Conservation (phyloP, 108 stramenopile species). For the Cyclotella sp. region DNA sequence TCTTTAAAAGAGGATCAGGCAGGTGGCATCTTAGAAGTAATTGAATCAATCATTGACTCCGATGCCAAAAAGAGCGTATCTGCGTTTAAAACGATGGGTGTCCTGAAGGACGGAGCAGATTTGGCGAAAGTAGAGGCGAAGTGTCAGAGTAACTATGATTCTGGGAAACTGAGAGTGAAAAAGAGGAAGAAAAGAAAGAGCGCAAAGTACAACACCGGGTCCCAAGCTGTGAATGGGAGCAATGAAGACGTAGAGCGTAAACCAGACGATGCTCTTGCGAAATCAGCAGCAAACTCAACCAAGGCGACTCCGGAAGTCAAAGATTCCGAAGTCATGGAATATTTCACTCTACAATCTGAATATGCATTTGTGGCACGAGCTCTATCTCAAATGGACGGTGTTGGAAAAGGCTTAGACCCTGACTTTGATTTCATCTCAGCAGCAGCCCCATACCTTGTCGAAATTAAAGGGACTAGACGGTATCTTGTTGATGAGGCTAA, state of each 20-base stretch:
- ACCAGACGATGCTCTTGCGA: constrained; percentile 20
- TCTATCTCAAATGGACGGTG: constrained; percentile 86
- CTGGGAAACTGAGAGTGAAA: constrained; percentile 68
- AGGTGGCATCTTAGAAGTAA: constrained; percentile 80
- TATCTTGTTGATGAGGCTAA: constrained; percentile 76
- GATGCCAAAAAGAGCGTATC: constrained; percentile 75
- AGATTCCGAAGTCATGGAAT: constrained; percentile 83
- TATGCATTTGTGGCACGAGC: constrained; percentile 91
- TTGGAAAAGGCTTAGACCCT: constrained; percentile 77
- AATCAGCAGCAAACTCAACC: constrained; percentile 13
- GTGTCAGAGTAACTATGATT: constrained; percentile 79
- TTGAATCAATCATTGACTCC: constrained; percentile 84
- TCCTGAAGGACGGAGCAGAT: constrained; percentile 77
- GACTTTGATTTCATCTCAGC: constrained; percentile 88
- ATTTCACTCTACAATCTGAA: constrained; percentile 83
- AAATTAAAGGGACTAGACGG: constrained; percentile 76
- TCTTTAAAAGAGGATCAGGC: constrained; percentile 68
- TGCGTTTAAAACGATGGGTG: constrained; percentile 84
- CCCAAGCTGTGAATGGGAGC: constrained; percentile 14
- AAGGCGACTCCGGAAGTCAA: constrained; percentile 32
- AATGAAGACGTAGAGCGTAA: constrained; percentile 15
- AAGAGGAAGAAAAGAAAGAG: constrained; percentile 46
- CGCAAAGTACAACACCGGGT: constrained; percentile 24
- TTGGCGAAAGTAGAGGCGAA: constrained; percentile 70
- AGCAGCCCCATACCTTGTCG: constrained; percentile 80